Base-by-base conservation (phyloP, 2,329 filamentous ascomycete species). In the Cordyceps cateniannulata region DNA sequence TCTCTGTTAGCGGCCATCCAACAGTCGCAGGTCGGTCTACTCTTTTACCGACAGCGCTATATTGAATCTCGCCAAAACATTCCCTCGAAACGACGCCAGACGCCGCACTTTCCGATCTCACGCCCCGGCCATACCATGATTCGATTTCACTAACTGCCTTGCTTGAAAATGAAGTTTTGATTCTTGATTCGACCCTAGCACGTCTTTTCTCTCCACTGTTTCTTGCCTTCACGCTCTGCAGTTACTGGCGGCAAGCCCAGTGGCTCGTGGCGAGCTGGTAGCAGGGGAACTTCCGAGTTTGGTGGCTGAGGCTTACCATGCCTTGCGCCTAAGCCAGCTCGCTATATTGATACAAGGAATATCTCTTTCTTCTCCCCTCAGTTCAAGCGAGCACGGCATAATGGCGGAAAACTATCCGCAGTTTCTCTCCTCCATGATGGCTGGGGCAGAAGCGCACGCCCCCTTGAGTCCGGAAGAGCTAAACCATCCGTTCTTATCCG, bases 341-440 rank as follows among this genome's bases (percentile, higher is more conserved):
- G 3, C 35, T n/a, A 44, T 42, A 50, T 22, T 8, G n/a, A 32
- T 14, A 59, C 22, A 22, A 14, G 20, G 24, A 35, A 38, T 6
- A 42, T 22, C n/a, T 16, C 3, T 18, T 25, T 38, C 16, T 16
- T n/a, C 3, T 42, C n/a, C 16, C n/a, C 20, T 38, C n/a, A n/a
- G 7, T 32, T 29, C n/a, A 7, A 20, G 8, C 12, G 18, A 44
- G 12, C 29, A 9, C 3, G 16, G 8, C 35, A 52, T 8, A 5
- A 85, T 85, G 82, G 78, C 78, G 68, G 81, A 83, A 64, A 82
- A 81, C 68, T 84, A 85, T 65, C 79, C 81, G 55, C 77, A 80
- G 64, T 83, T 84, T 66, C 73, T 84, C 60, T 76, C 80, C 65
- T 80, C 80, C 38, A 78, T 81, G 76, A 79, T 81, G 76, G 75